These are phyloP conservation scores for Ganoderma resinaceum DNA, from an alignment of 1,284 basidiomycete genomes.

Conservation along the genomic window DNA sequence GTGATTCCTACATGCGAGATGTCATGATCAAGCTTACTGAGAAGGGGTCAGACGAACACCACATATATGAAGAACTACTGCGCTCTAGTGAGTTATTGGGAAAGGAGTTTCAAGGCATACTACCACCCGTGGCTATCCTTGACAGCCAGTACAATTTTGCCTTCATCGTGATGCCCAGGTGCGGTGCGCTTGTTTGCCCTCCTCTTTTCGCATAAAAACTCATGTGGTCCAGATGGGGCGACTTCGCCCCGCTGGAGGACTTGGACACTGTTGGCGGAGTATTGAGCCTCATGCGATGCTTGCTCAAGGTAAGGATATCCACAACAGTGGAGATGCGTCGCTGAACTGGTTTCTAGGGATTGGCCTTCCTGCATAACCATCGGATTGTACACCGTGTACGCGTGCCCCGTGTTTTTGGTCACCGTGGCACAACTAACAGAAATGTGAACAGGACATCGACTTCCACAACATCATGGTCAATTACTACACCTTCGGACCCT, in stretches of 20 bases:
- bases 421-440: no score
- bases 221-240: slow-evolving; percentile 10
- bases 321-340: background rate
- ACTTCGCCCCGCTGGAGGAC: background rate
- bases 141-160: slow-evolving; percentile 9
- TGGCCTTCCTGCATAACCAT: slow-evolving; percentile 8
- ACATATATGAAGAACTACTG: slow-evolving; percentile 4
- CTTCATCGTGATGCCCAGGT: slow-evolving; percentile 22
- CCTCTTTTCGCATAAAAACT: background rate
- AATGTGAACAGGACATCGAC: slow-evolving; percentile 9
- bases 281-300: slow-evolving; percentile 1
- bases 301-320: slow-evolving; percentile 7
- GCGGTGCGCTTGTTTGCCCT: no score
- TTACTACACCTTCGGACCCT: slow-evolving; percentile 2
- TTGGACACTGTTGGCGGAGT: background rate
- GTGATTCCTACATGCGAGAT: slow-evolving; percentile 1
- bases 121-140: slow-evolving; percentile 12
- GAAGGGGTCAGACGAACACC: background rate
- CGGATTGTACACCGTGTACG: slow-evolving; percentile 17
- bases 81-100: background rate
- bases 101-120: background rate
- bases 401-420: background rate
- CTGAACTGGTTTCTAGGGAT: slow-evolving; percentile 3
- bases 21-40: slow-evolving; percentile 12
- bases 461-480: slow-evolving; percentile 13